A percentile compares a stretch with the other conserved stretches of the same genome.
phyloP scores from a whole-genome alignment of 768 basidiomycete genomes.

The Suillus fuscotomentosus region DNA sequence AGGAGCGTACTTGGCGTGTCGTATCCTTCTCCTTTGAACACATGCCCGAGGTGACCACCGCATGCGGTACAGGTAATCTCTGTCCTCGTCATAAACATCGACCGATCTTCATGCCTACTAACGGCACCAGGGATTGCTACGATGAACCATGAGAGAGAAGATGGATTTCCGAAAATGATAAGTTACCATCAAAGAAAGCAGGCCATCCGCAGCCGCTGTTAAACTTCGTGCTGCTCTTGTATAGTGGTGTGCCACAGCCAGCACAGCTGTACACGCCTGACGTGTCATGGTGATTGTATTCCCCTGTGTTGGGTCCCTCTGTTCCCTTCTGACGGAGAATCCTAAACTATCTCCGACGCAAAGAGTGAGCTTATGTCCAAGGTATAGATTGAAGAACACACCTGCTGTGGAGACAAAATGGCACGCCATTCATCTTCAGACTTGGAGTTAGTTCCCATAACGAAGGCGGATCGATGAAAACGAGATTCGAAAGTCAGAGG shows the following conservation, averaged over 20 bases:
- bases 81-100: constrained; percentile 65
- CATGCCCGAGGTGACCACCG: constrained; percentile 92
- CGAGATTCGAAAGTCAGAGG: neutral
- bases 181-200: constrained; percentile 89
- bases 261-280: constrained; percentile 77
- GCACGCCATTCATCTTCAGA: constrained; percentile 84
- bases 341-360: constrained; percentile 57
- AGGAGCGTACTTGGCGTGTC: constrained; percentile 64
- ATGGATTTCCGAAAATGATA: neutral
- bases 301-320: constrained; percentile 72
- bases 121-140: constrained; percentile 90
- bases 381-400: constrained; percentile 29
- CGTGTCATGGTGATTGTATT: constrained; percentile 68
- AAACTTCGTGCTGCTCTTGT: constrained; percentile 90
- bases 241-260: constrained; percentile 79
- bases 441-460: constrained; percentile 34
- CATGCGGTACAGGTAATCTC: constrained; percentile 92
- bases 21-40: constrained; percentile 92
- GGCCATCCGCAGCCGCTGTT: constrained; percentile 96
- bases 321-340: constrained; percentile 88
- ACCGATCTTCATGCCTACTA: constrained; percentile 46
- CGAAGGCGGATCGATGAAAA: neutral
- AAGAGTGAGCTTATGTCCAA: neutral
- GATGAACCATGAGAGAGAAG: constrained; percentile 2
- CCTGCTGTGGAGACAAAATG: constrained; percentile 78